phyloP scores from a whole-genome alignment of 768 basidiomycete species.

The Lentinula lateritia region DNA sequence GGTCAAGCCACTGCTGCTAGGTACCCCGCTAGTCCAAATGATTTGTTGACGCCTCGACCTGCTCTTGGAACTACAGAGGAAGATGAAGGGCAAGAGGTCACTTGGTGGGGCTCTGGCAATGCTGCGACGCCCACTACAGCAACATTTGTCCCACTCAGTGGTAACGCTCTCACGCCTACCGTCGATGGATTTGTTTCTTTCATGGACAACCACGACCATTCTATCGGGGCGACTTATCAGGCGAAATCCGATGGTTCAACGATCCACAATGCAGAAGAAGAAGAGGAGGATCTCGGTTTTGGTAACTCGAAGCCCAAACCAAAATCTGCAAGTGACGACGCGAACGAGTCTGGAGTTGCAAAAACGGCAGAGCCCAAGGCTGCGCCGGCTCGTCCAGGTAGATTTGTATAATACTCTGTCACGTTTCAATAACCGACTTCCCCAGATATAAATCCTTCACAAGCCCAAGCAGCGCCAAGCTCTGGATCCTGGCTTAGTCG shows the following conservation, averaged over 20 bases:
- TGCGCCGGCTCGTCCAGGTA: conserved; percentile 24
- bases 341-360: conserved; percentile 11
- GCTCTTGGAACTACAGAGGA: conserved; percentile 14
- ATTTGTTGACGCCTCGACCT: conserved; percentile 25
- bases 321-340: conserved; percentile 28
- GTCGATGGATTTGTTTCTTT: conserved; percentile 73
- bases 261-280: conserved; percentile 31
- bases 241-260: not conserved
- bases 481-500: conserved; percentile 72
- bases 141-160: conserved; percentile 54
- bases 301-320: conserved; percentile 59
- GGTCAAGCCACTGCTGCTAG: conserved; percentile 16
- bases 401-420: not conserved
- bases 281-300: conserved; percentile 86
- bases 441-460: not conserved
- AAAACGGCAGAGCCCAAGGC: conserved; percentile 9
- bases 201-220: conserved; percentile 60
- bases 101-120: conserved; percentile 62
- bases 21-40: not conserved
- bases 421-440: not conserved
- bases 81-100: conserved; percentile 31
- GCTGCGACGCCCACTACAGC: conserved; percentile 63
- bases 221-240: conserved; percentile 23
- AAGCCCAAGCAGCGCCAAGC: not conserved
- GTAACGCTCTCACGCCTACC: conserved; percentile 30